Evolutionary conservation across 306 rosid genomes (phyloP).

Genomic region (Myrica gale): DNA sequence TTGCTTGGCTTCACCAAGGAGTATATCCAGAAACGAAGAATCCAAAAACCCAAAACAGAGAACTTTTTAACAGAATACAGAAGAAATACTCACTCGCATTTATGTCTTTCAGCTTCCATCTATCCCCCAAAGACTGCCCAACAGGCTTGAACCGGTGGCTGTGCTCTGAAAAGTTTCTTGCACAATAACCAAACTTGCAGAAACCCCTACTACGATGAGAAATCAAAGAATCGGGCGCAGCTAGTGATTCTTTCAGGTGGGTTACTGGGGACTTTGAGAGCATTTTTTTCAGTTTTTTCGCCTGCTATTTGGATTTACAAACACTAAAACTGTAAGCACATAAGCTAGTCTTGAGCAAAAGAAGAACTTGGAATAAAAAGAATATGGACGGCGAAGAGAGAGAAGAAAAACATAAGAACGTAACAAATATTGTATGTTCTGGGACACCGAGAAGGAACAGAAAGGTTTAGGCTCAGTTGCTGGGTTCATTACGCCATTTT

Average conservation of each 20-base stretch:
- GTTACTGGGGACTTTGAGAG: conserved; percentile 41
- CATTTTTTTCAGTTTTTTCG: conserved; percentile 29
- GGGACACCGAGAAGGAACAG: no score
- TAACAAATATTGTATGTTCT: no score
- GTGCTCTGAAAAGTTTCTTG: conserved; percentile 34
- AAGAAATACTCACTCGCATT: conserved; percentile 45
- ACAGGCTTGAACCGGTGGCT: conserved; percentile 56
- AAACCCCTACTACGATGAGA: conserved; percentile 24
- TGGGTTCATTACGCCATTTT: no score
- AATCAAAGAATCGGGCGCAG: conserved; percentile 37
- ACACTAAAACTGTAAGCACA: conserved; percentile 26
- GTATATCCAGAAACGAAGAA: neutral
- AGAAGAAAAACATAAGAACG: no score
- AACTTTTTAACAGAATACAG: neutral
- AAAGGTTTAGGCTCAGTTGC: no score
- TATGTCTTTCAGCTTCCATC: conserved; percentile 64
- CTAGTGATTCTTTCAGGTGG: conserved; percentile 34
- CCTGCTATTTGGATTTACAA: conserved; percentile 14
- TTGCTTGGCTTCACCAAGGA: neutral
- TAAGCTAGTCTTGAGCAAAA: conserved; percentile 10
- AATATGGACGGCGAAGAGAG: no score
- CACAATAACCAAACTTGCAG: conserved; percentile 32
- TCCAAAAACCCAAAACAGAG: neutral
- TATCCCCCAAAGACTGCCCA: conserved; percentile 58
- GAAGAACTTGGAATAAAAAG: no score